Base-by-base conservation (phyloP, 805 yeast species). In the Saccharomycopsis sp. region DNA sequence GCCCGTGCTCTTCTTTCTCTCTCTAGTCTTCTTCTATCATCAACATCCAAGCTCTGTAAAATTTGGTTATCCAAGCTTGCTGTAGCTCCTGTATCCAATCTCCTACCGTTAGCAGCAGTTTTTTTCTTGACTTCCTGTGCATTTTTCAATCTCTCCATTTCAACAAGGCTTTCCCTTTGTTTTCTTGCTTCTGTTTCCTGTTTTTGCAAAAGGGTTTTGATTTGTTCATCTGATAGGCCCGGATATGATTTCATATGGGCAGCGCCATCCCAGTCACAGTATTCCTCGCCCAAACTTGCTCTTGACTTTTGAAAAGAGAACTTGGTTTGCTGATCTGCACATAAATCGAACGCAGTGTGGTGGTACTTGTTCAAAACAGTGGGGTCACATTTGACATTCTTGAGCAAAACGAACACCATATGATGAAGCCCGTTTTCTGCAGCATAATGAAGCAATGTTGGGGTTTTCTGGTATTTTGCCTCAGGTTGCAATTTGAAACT, bases 1-100 rank as follows among this genome's bases (percentile, higher is more conserved):
- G 98, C 98, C 41, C 97, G 71, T 1, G 96, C 96, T 41, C 97
- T 68, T 54, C 88, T 88, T 53, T 92, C 98, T 46, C 98, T 73
- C 82, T 88, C 87, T 16, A 92, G 62, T 52, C 78, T 71, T 69
- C 70, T 68, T 52, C 75, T 71, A 49, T 88, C 96, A 19, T 77
- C 85, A 1, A 78, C 86, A 5, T 76, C 69, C 41, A 89, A 64
- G 0, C 87, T 78, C 33, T 71, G 68, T 40, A 78, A 52, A 34
- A 75, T 75, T 17, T 64, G 61, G 48, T 61, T 68, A 32, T 42
- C 42, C 7, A 43, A 9, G 2, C 51, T 48, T n/a, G 53, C 50
- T 41, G 54, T 58, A 2, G 41, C 50, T 5, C 16, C 19, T n/a
- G n/a, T n/a, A n/a, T n/a, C n/a, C n/a, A n/a, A n/a, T 15, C 19